Evolutionary conservation across 1,139 yeast species (phyloP), one percentile per base, ranked within the genome.

Genomic region (Suhomyces ambrosiae): DNA sequence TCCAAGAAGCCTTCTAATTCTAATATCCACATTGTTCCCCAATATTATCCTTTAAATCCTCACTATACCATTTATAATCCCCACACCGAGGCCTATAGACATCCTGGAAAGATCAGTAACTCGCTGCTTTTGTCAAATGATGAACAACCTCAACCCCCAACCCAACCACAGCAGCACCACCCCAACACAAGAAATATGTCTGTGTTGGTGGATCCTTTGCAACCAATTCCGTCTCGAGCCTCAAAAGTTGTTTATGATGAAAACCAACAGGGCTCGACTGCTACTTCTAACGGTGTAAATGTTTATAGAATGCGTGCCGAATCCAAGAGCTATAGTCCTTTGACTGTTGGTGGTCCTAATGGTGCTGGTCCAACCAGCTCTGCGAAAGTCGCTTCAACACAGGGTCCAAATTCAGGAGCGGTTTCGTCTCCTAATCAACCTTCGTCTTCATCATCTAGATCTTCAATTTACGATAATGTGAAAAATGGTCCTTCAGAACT

Each of bases 41-140:
- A 66, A 45, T 62, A 56, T 32, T 66, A 66, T 36, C 70, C 72
- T 1, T 47, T 66, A 27, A 65, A 66, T 40, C 71, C 70, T 1
- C 65, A 66, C 42, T 66, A 65, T 45, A 48, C 66, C 13, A 53
- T 61, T 23, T 60, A 59, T 43, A 50, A 50, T 33, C 50, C 47
- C 4, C 38, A 38, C 11, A 31, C 30, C 17, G 42, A 39, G 13
- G 37, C 37, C 7, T 30, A 35, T 18, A 32, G 35, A 18, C 37
- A 33, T 7, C 33, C 38, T 2, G 37, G 37, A 7, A 39, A 39
- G 14, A 15, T 39, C 7, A 35, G 42, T 21, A 30, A 37, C 10
- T 40, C 43, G 12, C 43, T 40, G 43, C 12, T 36, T 5, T 23
- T 30, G 3, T 33, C 42, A 6, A 26, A 11, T 7, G 43, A 40